A percentile compares a stretch with the other conserved stretches of the same genome.
These are phyloP conservation scores for Bruguiera sexangula DNA, from an alignment of 345 rosid genomes.

Conservation along the genomic window DNA sequence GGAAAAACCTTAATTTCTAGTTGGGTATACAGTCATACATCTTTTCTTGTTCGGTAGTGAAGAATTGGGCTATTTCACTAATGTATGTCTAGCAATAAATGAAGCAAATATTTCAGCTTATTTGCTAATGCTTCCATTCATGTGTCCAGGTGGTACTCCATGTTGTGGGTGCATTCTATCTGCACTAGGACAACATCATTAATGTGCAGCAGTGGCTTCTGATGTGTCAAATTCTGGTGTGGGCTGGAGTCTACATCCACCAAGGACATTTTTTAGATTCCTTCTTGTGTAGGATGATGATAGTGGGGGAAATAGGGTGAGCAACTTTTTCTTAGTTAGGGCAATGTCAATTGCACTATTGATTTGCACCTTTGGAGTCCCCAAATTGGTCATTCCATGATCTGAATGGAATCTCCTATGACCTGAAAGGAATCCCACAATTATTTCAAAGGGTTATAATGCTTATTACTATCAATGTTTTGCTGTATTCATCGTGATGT, in stretches of 20 bases:
- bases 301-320: conserved; percentile 15
- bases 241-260: conserved; percentile 24
- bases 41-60: too few relatives aligned
- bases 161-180: neutral
- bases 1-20: too few relatives aligned
- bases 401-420: conserved; percentile 38
- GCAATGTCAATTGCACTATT: conserved; percentile 23
- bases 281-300: conserved; percentile 29
- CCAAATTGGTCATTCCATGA: conserved; percentile 30
- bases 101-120: neutral
- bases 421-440: conserved; percentile 33
- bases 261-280: conserved; percentile 5
- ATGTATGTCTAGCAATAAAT: neutral
- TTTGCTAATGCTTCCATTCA: neutral
- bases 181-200: conserved; percentile 10
- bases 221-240: conserved; percentile 32
- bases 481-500: too few relatives aligned
- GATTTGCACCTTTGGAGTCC: conserved; percentile 23
- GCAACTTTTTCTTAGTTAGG: conserved; percentile 25
- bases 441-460: neutral
- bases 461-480: neutral
- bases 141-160: neutral
- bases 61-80: neutral
- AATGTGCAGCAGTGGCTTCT: conserved; percentile 16
- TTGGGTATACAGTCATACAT: too few relatives aligned